Conservation (phyloP, 148 eudicot species). For the Limonium bicolor region DNA sequence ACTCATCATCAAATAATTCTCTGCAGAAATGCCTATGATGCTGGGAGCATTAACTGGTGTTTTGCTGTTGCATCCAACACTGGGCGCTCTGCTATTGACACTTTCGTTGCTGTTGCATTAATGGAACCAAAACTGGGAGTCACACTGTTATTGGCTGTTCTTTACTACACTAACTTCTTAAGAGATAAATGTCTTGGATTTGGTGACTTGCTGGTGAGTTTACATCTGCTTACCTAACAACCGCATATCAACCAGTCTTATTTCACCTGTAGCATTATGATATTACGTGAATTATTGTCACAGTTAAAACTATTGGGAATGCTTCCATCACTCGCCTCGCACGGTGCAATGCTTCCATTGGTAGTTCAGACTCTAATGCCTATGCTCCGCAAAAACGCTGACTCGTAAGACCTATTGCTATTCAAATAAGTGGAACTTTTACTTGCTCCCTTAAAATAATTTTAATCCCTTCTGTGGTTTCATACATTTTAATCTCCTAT, state of each 20-base stretch:
- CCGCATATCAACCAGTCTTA: not conserved
- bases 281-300: slow-evolving; percentile 4
- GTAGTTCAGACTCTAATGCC: slow-evolving; percentile 69
- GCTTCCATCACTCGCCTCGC: slow-evolving; percentile 77
- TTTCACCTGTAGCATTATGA: not conserved
- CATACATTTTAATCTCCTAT: no score
- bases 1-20: no score
- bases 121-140: slow-evolving; percentile 71
- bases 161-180: slow-evolving; percentile 49
- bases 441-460: no score
- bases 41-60: slow-evolving; percentile 51
- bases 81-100: slow-evolving; percentile 43
- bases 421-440: no score
- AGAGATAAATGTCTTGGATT: slow-evolving; percentile 17
- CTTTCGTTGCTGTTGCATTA: slow-evolving; percentile 41
- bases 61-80: slow-evolving; percentile 34
- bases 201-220: slow-evolving; percentile 44
- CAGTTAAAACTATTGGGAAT: slow-evolving; percentile 69
- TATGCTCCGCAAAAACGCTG: slow-evolving; percentile 73
- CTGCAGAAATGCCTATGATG: slow-evolving; percentile 56
- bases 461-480: no score
- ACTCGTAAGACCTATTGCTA: slow-evolving; percentile 37
- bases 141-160: slow-evolving; percentile 44
- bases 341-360: slow-evolving; percentile 69
- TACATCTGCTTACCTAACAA: not conserved